A percentile compares a stretch with the other conserved stretches of the same genome.
phyloP scores from a whole-genome alignment of 2,329 filamentous ascomycete species.

The Fusarium chuoi region DNA sequence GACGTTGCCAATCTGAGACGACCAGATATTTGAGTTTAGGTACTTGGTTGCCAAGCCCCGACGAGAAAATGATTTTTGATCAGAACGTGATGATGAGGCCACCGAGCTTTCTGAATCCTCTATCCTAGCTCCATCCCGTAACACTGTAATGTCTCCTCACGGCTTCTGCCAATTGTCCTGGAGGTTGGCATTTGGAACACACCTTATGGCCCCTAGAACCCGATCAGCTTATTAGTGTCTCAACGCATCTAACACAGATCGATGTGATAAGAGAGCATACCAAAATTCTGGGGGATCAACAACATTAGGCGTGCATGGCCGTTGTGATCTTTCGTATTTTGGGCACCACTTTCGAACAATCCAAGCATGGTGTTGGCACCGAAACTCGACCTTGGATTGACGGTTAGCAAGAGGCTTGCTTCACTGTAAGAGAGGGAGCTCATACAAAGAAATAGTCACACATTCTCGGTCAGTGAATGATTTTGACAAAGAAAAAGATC shows the following conservation, averaged over 20 bases:
- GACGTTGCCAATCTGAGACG: background rate
- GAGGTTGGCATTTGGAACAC: constrained; percentile 36
- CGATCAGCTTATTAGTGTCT: constrained; percentile 2
- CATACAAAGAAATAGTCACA: constrained; percentile 43
- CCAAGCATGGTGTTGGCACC: constrained; percentile 40
- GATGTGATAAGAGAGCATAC: constrained; percentile 17
- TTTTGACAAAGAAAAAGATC: background rate
- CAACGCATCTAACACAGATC: background rate
- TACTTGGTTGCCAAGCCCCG: background rate
- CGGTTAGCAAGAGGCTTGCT: background rate
- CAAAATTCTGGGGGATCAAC: constrained; percentile 41
- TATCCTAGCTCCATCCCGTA: background rate
- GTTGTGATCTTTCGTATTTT: constrained; percentile 37
- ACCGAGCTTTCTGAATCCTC: background rate
- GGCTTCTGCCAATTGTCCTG: constrained; percentile 30
- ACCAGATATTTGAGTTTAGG: background rate
- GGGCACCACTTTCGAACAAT: constrained; percentile 40
- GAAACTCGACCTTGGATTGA: constrained; percentile 37
- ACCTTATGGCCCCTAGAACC: constrained; percentile 26
- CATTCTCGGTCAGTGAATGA: constrained; percentile 19
- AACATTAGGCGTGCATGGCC: constrained; percentile 37
- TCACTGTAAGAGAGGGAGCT: background rate
- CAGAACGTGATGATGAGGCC: background rate
- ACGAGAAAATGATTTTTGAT: background rate
- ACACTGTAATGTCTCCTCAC: constrained; percentile 32